These are phyloP conservation scores for Thozetella sp. DNA, from an alignment of 495 filamentous ascomycete genomes.

Conservation along the genomic window DNA sequence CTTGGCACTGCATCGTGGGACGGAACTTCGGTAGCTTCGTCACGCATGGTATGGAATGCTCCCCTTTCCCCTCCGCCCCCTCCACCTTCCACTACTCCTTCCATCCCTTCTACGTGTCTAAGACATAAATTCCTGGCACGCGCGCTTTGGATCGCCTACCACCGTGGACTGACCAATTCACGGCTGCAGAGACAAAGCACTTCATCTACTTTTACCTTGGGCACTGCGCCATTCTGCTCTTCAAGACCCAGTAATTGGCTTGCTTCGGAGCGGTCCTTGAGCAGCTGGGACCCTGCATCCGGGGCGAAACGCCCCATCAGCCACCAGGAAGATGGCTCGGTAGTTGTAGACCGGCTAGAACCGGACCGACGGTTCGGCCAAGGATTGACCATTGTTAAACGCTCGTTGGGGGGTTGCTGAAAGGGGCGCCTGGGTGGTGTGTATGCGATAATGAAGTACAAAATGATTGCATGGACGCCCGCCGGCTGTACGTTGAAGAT, in stretches of 20 bases:
- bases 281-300: neutral
- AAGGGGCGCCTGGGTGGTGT: too few species aligned
- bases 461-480: too few species aligned
- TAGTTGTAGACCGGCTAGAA: neutral
- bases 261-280: neutral
- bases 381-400: too few species aligned
- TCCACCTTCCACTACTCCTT: neutral
- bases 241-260: constrained; percentile 88
- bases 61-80: neutral
- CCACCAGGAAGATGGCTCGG: neutral
- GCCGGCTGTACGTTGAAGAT: too few species aligned
- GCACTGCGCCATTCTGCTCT: constrained; percentile 96
- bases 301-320: neutral
- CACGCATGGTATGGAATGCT: constrained; percentile 75
- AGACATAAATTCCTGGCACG: neutral
- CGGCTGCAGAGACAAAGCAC: constrained; percentile 87
- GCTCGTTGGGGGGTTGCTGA: too few species aligned
- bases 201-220: constrained; percentile 99
- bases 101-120: neutral
- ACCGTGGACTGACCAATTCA: neutral
- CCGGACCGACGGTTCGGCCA: too few species aligned
- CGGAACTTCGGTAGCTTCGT: constrained; percentile 99
- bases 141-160: neutral
- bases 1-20: constrained; percentile 98
- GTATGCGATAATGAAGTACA: too few species aligned